Conservation (phyloP, 2,329 filamentous ascomycete genomes). For the Xylariaceae sp. region DNA sequence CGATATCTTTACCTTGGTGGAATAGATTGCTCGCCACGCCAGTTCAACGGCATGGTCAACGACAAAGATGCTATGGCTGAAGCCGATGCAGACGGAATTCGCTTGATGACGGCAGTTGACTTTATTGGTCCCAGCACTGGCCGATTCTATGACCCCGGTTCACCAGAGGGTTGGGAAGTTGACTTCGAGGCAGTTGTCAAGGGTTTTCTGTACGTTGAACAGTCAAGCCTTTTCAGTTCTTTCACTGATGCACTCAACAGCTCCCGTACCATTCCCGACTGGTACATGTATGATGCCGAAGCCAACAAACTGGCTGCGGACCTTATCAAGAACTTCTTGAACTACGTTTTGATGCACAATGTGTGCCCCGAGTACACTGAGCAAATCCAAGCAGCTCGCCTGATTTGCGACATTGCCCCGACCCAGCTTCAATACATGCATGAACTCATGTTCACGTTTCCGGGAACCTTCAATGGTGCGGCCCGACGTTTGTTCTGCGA, state of each 20-base stretch:
- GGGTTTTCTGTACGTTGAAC: slow-evolving; percentile 64
- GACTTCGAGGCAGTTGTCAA: slow-evolving; percentile 75
- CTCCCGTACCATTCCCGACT: slow-evolving; percentile 51
- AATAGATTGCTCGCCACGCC: slow-evolving; percentile 52
- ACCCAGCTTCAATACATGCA: slow-evolving; percentile 60
- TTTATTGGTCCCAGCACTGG: slow-evolving; percentile 44
- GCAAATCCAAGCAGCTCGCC: slow-evolving; percentile 61
- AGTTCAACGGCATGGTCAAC: slow-evolving; percentile 57
- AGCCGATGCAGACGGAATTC: slow-evolving; percentile 59
- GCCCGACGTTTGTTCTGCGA: slow-evolving; percentile 61
- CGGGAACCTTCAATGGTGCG: slow-evolving; percentile 76
- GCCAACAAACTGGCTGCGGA: slow-evolving; percentile 56
- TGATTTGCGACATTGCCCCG: slow-evolving; percentile 61
- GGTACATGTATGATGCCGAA: slow-evolving; percentile 50
- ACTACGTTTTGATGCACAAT: slow-evolving; percentile 77
- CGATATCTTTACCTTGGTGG: slow-evolving; percentile 82
- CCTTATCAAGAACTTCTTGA: slow-evolving; percentile 79
- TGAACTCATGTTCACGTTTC: slow-evolving; percentile 50
- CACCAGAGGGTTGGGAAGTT: slow-evolving; percentile 60
- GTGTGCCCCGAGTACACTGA: slow-evolving; percentile 76
- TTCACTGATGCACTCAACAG: slow-evolving; percentile 31
- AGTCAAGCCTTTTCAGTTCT: neutral
- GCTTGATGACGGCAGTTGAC: slow-evolving; percentile 58
- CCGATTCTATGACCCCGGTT: slow-evolving; percentile 47
- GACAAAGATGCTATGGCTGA: slow-evolving; percentile 47